These are phyloP conservation scores for Agaricus sinodeliciosus DNA, from an alignment of 768 basidiomycete species.

Conservation along the genomic window DNA sequence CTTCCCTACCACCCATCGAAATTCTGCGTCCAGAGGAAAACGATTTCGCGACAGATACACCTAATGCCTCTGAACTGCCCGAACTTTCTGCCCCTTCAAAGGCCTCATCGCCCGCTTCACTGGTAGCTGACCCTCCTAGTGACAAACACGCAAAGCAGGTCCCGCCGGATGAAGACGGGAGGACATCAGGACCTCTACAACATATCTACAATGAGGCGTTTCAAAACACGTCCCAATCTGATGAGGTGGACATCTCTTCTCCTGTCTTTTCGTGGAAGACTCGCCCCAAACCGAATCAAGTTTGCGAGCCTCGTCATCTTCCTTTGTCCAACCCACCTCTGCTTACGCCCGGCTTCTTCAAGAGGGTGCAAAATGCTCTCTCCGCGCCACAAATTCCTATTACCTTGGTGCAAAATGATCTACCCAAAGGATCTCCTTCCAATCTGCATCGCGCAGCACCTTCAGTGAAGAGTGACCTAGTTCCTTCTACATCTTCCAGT, in stretches of 20 bases:
- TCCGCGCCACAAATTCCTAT: not conserved
- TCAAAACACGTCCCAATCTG: not conserved
- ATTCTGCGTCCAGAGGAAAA: not conserved
- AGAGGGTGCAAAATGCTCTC: not conserved
- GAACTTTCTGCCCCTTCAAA: not conserved
- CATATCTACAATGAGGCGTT: constrained; percentile 1
- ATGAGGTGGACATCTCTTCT: not conserved
- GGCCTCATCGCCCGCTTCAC: not conserved
- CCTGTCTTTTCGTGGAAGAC: not conserved
- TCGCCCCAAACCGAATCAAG: not conserved
- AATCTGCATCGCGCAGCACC: not conserved
- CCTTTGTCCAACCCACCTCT: constrained; percentile 2
- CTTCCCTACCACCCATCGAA: not conserved
- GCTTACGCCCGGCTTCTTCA: constrained; percentile 3
- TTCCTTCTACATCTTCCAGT: too few relatives aligned
- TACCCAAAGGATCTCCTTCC: too few relatives aligned
- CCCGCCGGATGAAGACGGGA: not conserved
- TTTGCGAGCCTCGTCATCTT: not conserved
- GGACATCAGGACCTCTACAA: not conserved
- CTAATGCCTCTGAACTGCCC: not conserved
- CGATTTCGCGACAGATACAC: not conserved
- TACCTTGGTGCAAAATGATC: not conserved
- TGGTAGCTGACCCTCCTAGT: not conserved
- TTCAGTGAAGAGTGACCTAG: not conserved
- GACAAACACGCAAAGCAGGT: too few relatives aligned